Conservation (phyloP, 2,329 filamentous ascomycete genomes). For the Ascochyta viciae-villosae region DNA sequence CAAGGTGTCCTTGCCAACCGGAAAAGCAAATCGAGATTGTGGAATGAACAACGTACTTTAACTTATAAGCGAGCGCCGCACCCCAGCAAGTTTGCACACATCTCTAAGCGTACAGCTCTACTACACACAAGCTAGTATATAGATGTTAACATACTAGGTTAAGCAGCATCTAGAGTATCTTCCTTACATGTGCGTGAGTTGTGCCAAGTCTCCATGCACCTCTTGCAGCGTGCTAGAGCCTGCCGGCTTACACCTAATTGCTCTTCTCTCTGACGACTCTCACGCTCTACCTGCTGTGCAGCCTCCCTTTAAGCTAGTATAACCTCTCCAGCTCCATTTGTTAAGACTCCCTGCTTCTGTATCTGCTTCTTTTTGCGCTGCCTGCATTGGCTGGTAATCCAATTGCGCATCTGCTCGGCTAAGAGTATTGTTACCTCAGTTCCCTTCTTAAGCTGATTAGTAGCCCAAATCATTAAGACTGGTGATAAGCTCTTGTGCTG, state of each 20-base stretch:
- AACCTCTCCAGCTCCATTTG: background rate
- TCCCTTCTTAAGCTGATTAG: slow-evolving; percentile 7
- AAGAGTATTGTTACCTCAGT: slow-evolving; percentile 8
- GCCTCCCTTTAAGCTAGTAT: background rate
- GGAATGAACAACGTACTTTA: background rate
- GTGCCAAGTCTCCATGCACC: slow-evolving; percentile 20
- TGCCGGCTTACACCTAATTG: slow-evolving; percentile 13
- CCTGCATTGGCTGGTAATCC: background rate
- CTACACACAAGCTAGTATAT: slow-evolving; percentile 15
- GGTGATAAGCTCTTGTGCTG: slow-evolving; percentile 13
- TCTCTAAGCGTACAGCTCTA: slow-evolving; percentile 17
- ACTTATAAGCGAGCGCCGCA: slow-evolving; percentile 1
- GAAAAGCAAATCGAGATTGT: no score
- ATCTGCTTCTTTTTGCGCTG: slow-evolving; percentile 22
- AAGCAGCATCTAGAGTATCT: slow-evolving; percentile 18
- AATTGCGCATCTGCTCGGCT: background rate
- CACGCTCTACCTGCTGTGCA: background rate
- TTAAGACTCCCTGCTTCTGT: slow-evolving; percentile 5
- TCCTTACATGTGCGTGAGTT: slow-evolving; percentile 23
- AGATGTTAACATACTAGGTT: slow-evolving; percentile 17
- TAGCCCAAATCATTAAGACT: slow-evolving; percentile 13
- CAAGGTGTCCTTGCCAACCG: no score
- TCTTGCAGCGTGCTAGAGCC: background rate
- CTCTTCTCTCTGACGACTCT: background rate
- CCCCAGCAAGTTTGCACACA: slow-evolving; percentile 12